Conservation (phyloP, 2,329 filamentous ascomycete species). For the Fonsecaea pedrosoi region DNA sequence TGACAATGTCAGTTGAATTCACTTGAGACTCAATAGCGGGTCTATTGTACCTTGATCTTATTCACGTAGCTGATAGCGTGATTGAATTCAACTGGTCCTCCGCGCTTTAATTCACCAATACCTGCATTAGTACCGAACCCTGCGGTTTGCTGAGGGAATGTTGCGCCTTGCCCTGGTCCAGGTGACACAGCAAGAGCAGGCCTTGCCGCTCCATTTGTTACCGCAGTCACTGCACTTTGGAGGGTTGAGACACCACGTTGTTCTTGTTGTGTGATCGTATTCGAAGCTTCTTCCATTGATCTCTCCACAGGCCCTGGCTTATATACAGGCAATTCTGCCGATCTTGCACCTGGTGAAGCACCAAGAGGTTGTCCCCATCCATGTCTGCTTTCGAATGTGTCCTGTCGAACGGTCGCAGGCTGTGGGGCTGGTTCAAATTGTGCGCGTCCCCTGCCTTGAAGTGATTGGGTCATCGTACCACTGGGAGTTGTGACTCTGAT, state of each 20-base stretch:
- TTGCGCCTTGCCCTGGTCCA: constrained; percentile 47
- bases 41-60: constrained; percentile 83
- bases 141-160: constrained; percentile 52
- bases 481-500: constrained; percentile 97
- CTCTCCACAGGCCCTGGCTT: constrained; percentile 27
- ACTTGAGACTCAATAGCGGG: neutral
- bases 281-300: constrained; percentile 32
- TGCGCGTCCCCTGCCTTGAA: constrained; percentile 58
- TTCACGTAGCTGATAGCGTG: constrained; percentile 99
- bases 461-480: constrained; percentile 93
- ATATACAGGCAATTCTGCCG: constrained; percentile 37
- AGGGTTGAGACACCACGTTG: constrained; percentile 54
- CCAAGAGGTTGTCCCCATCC: constrained; percentile 39
- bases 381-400: constrained; percentile 37
- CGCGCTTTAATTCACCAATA: constrained; percentile 70
- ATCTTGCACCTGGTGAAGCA: constrained; percentile 43
- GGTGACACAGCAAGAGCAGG: constrained; percentile 56
- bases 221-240: constrained; percentile 68
- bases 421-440: constrained; percentile 39
- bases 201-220: constrained; percentile 58
- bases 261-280: constrained; percentile 35
- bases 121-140: constrained; percentile 54
- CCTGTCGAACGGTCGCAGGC: constrained; percentile 26
- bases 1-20: constrained; percentile 9
- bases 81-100: constrained; percentile 97